Base-by-base conservation (phyloP, 129 eudicot genomes). In the Flaveria linearis region DNA sequence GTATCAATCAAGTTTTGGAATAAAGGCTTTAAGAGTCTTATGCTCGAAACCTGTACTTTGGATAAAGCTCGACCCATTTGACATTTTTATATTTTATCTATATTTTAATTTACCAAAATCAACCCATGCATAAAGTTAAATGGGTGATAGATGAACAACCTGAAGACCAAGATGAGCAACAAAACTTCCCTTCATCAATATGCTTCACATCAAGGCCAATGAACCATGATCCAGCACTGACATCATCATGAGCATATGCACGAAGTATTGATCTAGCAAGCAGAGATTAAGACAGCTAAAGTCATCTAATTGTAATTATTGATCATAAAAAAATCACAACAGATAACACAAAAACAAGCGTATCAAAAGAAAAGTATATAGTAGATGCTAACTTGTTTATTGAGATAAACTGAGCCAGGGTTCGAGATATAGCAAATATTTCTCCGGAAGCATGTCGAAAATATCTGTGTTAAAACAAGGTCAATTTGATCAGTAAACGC, bases 401-500 rank as follows among this genome's bases (percentile, higher is more conserved):
- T 43, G 91, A 82, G 81, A 92, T 81, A 72, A 87, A 92, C 82
- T 85, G 96, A 78, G 96, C 98, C 86, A 92, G 77, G 17, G 90
- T 84, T 78, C 72, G 88, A 23, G 96, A 92, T 77, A 92, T 77
- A 56, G 96, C 94, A 86, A 82, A 83, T 68, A 90, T 79, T 80
- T 92, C 98, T 30, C 96, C 92, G 16, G 98, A 92, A 56, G 98
- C 96, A 79, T 92, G 98, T 63, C 85, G 85, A 28, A 90, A 92
- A 84, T 92, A 92, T 78, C 98, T 92, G 84, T 55, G 50, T 16
- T 68, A 28, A 78, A 9, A 80, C 26, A 66, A 73, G 57, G n/a
- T 72, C 46, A 57, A 47, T 78, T 30, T 28, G 15, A 69, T 78
- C 9, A 69, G 63, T 17, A 46, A 58, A 46, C 7, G 25, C 10